Percentiles rank a stretch among this genome's conserved stretches.
Evolutionary conservation across 148 eudicot species (phyloP).

Genomic region (Talinum fruticosum): DNA sequence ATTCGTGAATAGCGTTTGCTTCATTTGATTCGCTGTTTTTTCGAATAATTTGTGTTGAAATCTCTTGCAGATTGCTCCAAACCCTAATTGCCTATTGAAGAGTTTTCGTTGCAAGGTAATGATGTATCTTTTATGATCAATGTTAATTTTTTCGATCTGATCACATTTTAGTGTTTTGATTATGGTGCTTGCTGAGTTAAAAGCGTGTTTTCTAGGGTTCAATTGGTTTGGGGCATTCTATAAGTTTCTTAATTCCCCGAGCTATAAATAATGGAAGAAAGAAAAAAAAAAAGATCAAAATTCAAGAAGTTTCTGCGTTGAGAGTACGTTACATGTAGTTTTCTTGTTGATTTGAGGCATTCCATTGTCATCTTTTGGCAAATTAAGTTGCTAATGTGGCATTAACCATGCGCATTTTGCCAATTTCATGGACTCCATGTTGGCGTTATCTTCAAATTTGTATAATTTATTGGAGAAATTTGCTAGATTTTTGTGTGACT

Average conservation of each 20-base stretch:
- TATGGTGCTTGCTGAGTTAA: neutral
- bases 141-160: neutral
- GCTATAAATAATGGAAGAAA: neutral
- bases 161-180: neutral
- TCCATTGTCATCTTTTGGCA: neutral
- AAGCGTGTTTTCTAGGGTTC: neutral
- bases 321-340: neutral
- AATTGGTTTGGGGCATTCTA: neutral
- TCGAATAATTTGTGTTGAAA: neutral
- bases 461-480: neutral
- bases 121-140: neutral
- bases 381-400: neutral
- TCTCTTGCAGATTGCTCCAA: neutral
- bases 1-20: neutral
- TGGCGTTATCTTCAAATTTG: neutral
- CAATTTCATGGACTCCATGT: neutral
- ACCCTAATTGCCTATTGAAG: constrained; percentile 4
- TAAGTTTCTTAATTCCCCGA: neutral
- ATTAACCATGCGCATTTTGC: neutral
- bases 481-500: neutral
- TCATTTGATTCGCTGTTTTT: neutral
- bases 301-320: neutral
- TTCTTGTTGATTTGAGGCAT: neutral
- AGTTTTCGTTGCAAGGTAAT: neutral
- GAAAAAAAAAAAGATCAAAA: neutral